Evolutionary conservation across 169 alveolate genomes (phyloP).

Genomic region (Miamiensis avidus): DNA sequence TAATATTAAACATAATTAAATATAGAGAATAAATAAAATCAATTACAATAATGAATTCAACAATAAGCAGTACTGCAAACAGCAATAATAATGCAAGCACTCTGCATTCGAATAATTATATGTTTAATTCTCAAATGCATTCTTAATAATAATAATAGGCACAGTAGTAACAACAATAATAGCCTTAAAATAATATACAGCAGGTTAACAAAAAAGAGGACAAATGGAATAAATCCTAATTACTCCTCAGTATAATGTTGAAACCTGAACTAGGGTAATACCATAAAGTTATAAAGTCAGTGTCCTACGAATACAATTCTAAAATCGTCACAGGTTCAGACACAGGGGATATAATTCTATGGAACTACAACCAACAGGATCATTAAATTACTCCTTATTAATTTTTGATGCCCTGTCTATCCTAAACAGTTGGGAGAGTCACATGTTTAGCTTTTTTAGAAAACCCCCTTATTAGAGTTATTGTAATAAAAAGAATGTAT

Average conservation of each 20-base stretch:
- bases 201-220: no score
- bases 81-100: no score
- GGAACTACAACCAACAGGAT: background rate
- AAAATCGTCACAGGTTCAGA: background rate
- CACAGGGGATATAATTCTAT: background rate
- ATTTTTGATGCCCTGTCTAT: conserved; percentile 15
- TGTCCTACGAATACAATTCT: background rate
- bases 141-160: no score
- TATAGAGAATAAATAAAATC: no score
- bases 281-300: background rate
- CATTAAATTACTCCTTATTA: background rate
- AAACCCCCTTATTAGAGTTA: background rate
- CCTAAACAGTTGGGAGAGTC: conserved; percentile 20
- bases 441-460: conserved; percentile 6
- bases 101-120: no score
- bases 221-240: background rate
- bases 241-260: background rate
- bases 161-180: no score
- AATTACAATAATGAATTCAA: no score
- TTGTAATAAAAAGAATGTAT: background rate
- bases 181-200: no score
- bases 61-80: no score
- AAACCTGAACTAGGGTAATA: background rate
- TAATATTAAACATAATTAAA: no score
- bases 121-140: no score